These are phyloP conservation scores for Solanum chiquidenum DNA, from an alignment of 257 asterid genomes.

Conservation along the genomic window DNA sequence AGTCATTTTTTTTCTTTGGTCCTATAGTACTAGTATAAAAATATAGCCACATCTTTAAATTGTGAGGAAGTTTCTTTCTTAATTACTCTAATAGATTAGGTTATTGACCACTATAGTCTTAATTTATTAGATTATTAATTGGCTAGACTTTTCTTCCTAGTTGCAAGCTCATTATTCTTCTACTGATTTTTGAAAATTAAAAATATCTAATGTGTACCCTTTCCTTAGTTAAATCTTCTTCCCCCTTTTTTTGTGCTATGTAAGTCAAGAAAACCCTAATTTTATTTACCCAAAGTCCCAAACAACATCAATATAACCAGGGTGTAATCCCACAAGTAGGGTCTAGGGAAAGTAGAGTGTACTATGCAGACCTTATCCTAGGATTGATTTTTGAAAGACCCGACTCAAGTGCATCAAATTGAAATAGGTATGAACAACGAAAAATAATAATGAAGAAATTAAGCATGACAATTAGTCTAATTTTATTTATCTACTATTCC, in stretches of 20 bases:
- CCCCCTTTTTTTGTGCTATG: not conserved
- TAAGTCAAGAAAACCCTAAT: not conserved
- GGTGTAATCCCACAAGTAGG: not conserved
- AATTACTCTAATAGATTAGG: not conserved
- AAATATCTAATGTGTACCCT: not conserved
- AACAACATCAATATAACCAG: not conserved
- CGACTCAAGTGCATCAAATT: not conserved
- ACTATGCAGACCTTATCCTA: not conserved
- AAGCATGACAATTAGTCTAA: not conserved
- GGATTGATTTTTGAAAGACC: not conserved
- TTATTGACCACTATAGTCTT: conserved; percentile 1
- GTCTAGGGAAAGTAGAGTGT: not conserved
- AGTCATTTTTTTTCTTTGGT: conserved; percentile 6
- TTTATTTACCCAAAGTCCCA: not conserved
- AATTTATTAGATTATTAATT: not conserved
- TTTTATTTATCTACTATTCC: not conserved
- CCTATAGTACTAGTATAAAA: not conserved
- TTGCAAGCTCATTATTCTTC: not conserved
- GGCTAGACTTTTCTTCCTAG: not conserved
- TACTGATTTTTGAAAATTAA: not conserved
- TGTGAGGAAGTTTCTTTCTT: not conserved
- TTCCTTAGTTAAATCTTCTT: not conserved
- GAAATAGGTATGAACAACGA: not conserved
- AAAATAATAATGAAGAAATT: not conserved
- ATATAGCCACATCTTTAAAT: not conserved